Evolutionary conservation across 345 rosid genomes (phyloP).

Genomic region (Iberis pinnata): DNA sequence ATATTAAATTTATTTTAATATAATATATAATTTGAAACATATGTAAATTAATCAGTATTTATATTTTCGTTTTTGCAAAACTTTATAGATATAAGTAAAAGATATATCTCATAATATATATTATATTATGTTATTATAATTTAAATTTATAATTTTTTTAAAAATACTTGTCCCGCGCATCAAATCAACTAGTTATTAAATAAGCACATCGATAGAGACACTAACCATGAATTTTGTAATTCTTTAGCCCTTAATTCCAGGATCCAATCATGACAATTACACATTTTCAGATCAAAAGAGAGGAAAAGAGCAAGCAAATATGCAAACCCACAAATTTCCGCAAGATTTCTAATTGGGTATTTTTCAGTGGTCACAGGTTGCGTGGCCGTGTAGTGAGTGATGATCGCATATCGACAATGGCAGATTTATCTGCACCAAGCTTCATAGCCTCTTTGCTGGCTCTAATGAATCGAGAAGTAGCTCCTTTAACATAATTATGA

Average conservation of each 20-base stretch:
- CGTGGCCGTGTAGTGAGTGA: slow-evolving; percentile 71
- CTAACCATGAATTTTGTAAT: background rate
- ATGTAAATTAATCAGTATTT: no score
- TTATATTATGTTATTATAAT: no score
- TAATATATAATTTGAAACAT: no score
- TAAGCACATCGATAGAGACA: slow-evolving; percentile 5
- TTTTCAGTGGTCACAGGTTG: slow-evolving; percentile 16
- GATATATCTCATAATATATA: no score
- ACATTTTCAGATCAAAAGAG: slow-evolving; percentile 12
- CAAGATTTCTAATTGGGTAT: background rate
- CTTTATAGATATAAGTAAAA: no score
- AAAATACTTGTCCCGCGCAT: no score
- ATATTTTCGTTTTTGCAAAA: no score
- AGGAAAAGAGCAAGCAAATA: slow-evolving; percentile 7
- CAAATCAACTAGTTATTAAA: no score
- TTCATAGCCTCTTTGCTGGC: slow-evolving; percentile 91
- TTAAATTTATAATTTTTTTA: no score
- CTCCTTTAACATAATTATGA: slow-evolving; percentile 60
- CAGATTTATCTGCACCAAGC: slow-evolving; percentile 79
- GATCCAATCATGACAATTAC: no score
- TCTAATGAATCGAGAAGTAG: slow-evolving; percentile 64
- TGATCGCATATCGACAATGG: slow-evolving; percentile 90
- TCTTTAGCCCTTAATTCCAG: background rate
- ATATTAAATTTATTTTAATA: no score
- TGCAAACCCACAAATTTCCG: background rate